Evolutionary conservation across 169 alveolate genomes (phyloP), one percentile per base, ranked within the genome.

Genomic region (Plasmodium fragile): DNA sequence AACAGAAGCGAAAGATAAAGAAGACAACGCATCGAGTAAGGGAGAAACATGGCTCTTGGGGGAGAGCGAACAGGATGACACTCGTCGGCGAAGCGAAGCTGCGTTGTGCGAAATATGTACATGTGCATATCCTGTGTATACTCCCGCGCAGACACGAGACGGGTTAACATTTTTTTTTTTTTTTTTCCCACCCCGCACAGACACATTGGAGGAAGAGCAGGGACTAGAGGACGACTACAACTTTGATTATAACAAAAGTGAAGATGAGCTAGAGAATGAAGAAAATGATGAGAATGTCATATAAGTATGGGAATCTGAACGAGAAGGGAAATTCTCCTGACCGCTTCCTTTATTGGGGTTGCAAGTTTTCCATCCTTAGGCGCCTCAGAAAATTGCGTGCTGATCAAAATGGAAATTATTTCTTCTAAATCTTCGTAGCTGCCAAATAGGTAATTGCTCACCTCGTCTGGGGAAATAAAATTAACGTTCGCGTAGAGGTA

Each of bases 271-370:
- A n/a, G 93, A 87, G 4, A 87, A 77, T 87, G 93, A 87, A 11
- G 93, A 87, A 59, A 32, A 75, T 41, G 93, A 87, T 78, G 93
- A 87, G 81, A 87, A 87, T n/a, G 93, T 87, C 28, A 87, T 87
- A 77, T 87, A 87, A 87, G 41, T 22, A 65, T 55, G 5, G 93
- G 82, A 87, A 87, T 65, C 30, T 18, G 28, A 36, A 87, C 70
- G 43, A 87, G 25, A 1, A 25, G 69, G 28, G 93, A 49, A 43
- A 87, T 87, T 41, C 81, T 25, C 22, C 45, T 25, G 6, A 87
- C 93, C 7, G 93, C 89, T 36, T 39, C 32, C 32, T 13, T 77
- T 55, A 87, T 87, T 34, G 79, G 80, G 18, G 71, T 77, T 11
- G 80, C 30, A 18, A n/a, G 28, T 41, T 59, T 49, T 2, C 81